Evolutionary conservation across 148 eudicot genomes (phyloP), one percentile per base, ranked within the genome.

Genomic region (Rheum nobile): DNA sequence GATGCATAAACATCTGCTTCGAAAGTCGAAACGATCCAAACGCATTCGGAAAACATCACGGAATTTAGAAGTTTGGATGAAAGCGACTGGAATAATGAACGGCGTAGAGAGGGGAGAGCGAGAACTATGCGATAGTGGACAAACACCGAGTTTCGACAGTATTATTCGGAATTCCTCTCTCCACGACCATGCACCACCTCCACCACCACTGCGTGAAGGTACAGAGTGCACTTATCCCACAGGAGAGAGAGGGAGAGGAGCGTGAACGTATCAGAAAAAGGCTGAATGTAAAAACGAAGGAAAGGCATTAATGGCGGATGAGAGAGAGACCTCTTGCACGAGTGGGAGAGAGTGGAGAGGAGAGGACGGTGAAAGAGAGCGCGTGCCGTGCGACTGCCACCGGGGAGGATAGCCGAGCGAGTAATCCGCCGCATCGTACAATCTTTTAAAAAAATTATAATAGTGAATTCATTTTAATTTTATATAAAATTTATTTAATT

Each of bases 241-340:
- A 2, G 67, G 4, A 31, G 67, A 61, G 35, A 61, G 67, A 61
- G 70, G 16, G 37, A 21, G 61, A 6, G 29, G 61, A 21, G 61
- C 29, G 61, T 54, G 61, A 22, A 54, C 19, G 42, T 17, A 19
- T n/a, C 22, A 34, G 44, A 22, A 37, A 3, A 38, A 70, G 14
- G 48, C 29, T n/a, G 44, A 71, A 38, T 71, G 31, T 71, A 11
- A 38, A 34, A 9, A 71, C 41, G 46, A 39, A 39, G 29, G 73
- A 71, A 71, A 71, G 10, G 70, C 70, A 65, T 65, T 65, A 65
- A 65, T 65, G 70, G 70, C 39, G 70, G 70, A 65, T 65, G 70
- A 65, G 70, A 31, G 70, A 28, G 68, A 65, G 70, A 65, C 39
- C 39, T 65, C 5, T 65, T 65, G 70, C 70, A 65, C 70, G 70